phyloP scores from a whole-genome alignment of 202 grass and related monocot species.

The Alloteropsis angusta region DNA sequence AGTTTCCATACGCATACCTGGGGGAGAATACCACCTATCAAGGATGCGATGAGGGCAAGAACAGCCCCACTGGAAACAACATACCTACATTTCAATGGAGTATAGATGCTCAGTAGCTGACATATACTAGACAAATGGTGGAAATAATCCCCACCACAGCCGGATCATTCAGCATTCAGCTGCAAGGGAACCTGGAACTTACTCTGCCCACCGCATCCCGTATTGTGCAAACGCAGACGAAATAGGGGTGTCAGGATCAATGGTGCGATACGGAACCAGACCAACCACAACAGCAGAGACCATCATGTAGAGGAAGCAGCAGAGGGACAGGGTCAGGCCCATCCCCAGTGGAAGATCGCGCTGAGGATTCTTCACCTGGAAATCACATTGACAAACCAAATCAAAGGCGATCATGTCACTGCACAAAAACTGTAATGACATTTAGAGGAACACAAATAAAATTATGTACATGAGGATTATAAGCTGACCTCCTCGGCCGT shows the following conservation, averaged over 20 bases:
- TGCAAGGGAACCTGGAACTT: conserved; percentile 23
- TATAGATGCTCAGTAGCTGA: not conserved
- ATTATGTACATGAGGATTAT: not conserved
- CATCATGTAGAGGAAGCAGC: conserved; percentile 95
- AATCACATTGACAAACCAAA: conserved; percentile 17
- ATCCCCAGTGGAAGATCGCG: conserved; percentile 76
- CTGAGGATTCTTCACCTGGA: conserved; percentile 86
- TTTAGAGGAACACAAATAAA: not conserved
- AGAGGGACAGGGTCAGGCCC: conserved; percentile 48
- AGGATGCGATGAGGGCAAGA: conserved; percentile 68
- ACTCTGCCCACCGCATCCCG: conserved; percentile 77
- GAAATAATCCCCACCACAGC: not conserved
- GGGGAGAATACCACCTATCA: conserved; percentile 81
- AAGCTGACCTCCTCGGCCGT: conserved; percentile 55
- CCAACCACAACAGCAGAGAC: conserved; percentile 76
- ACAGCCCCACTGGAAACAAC: conserved; percentile 67
- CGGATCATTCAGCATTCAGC: not conserved
- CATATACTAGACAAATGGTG: not conserved
- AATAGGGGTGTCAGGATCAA: conserved; percentile 83
- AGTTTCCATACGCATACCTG: conserved; percentile 36
- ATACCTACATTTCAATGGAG: conserved; percentile 42
- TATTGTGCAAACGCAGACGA: conserved; percentile 56
- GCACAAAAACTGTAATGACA: not conserved
- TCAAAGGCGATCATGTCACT: not conserved
- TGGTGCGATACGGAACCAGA: conserved; percentile 60